These are phyloP conservation scores for Eragrostis tef DNA, from an alignment of 202 grass and related monocot species.

Conservation along the genomic window DNA sequence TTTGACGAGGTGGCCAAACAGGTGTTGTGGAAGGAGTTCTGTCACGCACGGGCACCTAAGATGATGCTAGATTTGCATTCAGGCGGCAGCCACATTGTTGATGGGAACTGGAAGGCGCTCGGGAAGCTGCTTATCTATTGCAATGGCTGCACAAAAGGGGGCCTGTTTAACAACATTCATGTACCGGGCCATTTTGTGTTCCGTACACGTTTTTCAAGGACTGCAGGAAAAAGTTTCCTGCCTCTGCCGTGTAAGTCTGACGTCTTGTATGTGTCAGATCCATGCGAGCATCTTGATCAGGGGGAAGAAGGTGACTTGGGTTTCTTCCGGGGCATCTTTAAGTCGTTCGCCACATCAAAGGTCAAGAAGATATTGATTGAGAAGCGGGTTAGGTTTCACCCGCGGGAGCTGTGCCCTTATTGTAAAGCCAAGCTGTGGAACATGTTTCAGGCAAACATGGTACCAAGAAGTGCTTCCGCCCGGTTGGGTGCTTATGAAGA, in stretches of 20 bases:
- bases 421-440: conserved; percentile 96
- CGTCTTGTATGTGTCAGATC: conserved; percentile 91
- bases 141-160: conserved; percentile 74
- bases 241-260: conserved; percentile 77
- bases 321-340: conserved; percentile 92
- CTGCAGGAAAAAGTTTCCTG: conserved; percentile 84
- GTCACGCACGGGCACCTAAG: conserved; percentile 83
- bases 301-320: conserved; percentile 95
- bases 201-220: conserved; percentile 83
- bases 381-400: conserved; percentile 76
- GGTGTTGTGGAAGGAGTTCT: conserved; percentile 97
- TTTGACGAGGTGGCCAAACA: conserved; percentile 89
- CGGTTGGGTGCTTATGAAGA: conserved; percentile 84
- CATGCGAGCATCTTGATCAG: conserved; percentile 96
- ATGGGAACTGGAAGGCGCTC: conserved; percentile 97
- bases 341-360: conserved; percentile 82
- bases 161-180: conserved; percentile 65
- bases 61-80: conserved; percentile 98
- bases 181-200: conserved; percentile 79
- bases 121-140: conserved; percentile 97
- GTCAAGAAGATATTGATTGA: conserved; percentile 92
- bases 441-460: conserved; percentile 91
- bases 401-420: conserved; percentile 80
- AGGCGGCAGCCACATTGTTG: conserved; percentile 82
- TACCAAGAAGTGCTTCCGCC: conserved; percentile 64